phyloP scores from a whole-genome alignment of 352 stramenopile species.

The Pythium plurisporium region DNA sequence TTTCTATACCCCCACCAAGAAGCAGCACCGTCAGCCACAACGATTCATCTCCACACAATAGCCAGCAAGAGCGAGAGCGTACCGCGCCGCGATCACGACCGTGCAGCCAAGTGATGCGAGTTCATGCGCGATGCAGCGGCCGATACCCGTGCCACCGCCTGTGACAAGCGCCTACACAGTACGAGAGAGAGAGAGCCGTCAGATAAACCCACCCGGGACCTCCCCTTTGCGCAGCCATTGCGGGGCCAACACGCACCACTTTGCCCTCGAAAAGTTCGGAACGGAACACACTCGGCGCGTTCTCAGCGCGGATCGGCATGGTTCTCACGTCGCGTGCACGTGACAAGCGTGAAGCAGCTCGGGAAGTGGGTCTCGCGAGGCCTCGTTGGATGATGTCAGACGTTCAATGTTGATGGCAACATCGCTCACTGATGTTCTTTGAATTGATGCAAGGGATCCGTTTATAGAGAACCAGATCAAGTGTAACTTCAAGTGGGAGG shows the following conservation, averaged over 20 bases:
- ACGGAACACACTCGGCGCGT: slow-evolving; percentile 56
- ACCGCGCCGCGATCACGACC: slow-evolving; percentile 81
- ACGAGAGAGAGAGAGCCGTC: not conserved
- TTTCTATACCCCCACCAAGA: slow-evolving; percentile 32
- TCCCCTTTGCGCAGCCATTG: not conserved
- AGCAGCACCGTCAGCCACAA: not conserved
- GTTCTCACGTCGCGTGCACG: no score
- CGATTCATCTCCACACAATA: not conserved
- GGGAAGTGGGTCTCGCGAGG: no score
- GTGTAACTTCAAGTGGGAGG: slow-evolving; percentile 22
- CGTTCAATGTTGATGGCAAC: slow-evolving; percentile 27
- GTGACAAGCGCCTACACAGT: slow-evolving; percentile 72
- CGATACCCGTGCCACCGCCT: slow-evolving; percentile 83
- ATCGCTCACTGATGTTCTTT: not conserved
- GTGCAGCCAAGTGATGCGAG: slow-evolving; percentile 68
- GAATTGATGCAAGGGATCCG: slow-evolving; percentile 1
- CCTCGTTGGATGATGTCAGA: slow-evolving; percentile 1
- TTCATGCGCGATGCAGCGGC: slow-evolving; percentile 76
- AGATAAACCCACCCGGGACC: not conserved
- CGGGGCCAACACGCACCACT: slow-evolving; percentile 46
- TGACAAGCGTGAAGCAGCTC: no score
- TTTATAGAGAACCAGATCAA: not conserved
- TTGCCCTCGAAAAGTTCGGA: slow-evolving; percentile 63
- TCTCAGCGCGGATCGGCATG: slow-evolving; percentile 50
- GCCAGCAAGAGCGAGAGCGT: not conserved